Base-by-base conservation (phyloP, 768 basidiomycete species). In the Trametes coccinea region DNA sequence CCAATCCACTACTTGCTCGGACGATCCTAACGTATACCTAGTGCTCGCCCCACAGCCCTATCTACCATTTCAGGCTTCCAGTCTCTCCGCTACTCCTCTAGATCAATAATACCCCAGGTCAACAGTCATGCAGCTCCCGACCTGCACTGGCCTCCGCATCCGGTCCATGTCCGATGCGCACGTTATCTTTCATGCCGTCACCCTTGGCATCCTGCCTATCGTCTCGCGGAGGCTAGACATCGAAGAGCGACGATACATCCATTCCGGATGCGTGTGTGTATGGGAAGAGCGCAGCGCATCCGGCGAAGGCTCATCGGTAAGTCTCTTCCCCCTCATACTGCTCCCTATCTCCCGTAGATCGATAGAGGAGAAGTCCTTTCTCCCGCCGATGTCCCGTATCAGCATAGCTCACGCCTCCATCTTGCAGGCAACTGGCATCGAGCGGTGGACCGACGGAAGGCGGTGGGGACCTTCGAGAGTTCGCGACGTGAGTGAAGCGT, bases 381-480 rank as follows among this genome's bases (percentile, higher is more conserved):
- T 56, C 60, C 11, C 48, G 11, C 63, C 11, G 2, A 11, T 53
- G 27, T 46, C 41, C 49, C 51, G 51, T 37, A 6, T 11, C 8
- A 41, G 4, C 39, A 17, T 50, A 30, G 27, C 57, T 52, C 51
- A 54, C 48, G 53, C 33, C 30, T 30, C 47, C 33, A 46, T 16
- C 33, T 47, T 2, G 59, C 39, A 57, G 60, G 27, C 55, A 44
- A 79, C 88, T 60, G 88, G 88, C 45, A 89, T 92, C 39, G 89
- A 91, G 70, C 81, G 90, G 56, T 92, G 90, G 90, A 92, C 90
- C 31, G 90, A 91, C 68, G 89, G 69, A 17, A 66, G 66, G 41
- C 79, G 84, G 62, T 92, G 90, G 90, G 90, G 90, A 0, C 88
- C 89, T 4, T 89, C 88, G 69, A 82, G 88, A 45, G 88, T 90